Base-by-base conservation (phyloP, 257 asterid genomes). In the Jacaranda mimosifolia region DNA sequence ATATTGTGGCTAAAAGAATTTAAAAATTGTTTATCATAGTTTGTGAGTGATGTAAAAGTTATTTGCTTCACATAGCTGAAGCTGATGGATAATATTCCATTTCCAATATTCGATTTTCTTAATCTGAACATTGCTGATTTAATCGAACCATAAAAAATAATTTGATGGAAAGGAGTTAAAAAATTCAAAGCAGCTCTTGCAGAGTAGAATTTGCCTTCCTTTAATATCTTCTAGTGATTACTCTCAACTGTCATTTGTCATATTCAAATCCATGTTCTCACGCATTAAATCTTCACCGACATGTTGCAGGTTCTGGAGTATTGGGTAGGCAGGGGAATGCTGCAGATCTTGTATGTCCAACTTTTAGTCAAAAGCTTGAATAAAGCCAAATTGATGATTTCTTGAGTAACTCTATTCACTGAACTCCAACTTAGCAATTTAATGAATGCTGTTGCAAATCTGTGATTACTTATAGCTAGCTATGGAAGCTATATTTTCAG, bases 251-350 rank as follows among this genome's bases (percentile, higher is more conserved):
- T 67, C 18, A 48, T 32, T 26, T 26, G 32, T 49, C 80, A 19
- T 68, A 62, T 69, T 63, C 39, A 17, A 39, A 67, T 79, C 48
- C 56, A 53, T 59, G 21, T 49, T 51, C 73, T 32, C 46, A 5
- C 55, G 39, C 36, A 75, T 69, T 58, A 73, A 82, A 40, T 57
- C 65, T 70, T 65, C 74, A 60, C 73, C 56, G 72, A 32, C 58
- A 9, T 80, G 53, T 58, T 88, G 92, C 94, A 95, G 99, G 90
- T 93, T 77, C 84, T 95, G 81, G 97, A 93, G 82, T 93, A 72
- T 72, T 93, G 97, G 97, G 94, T 86, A 40, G 98, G 99, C 84
- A 90, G 98, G 88, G 99, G 97, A 81, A 91, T 93, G 98, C 97
- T 95, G 77, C 99, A 95, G 78, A 95, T 95, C 87, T 95, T 95